These are phyloP conservation scores for Malus sylvestris DNA, from an alignment of 306 rosid species.

Conservation along the genomic window DNA sequence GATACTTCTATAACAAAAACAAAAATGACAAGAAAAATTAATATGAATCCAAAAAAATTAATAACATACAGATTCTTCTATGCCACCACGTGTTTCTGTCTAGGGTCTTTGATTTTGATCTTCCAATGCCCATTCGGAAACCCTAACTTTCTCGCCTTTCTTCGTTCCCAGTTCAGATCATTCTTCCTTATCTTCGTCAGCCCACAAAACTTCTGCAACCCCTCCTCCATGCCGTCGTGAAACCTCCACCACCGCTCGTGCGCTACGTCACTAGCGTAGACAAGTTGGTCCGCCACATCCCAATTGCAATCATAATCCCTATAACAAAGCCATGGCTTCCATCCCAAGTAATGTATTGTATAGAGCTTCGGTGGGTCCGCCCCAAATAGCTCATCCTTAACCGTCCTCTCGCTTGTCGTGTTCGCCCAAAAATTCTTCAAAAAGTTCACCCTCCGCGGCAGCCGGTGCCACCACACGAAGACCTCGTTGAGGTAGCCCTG, in stretches of 20 bases:
- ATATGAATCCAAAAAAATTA: neutral
- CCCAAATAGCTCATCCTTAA: slow-evolving; percentile 59
- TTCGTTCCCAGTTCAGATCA: slow-evolving; percentile 77
- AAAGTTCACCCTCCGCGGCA: slow-evolving; percentile 74
- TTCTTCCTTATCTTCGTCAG: slow-evolving; percentile 51
- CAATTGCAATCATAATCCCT: slow-evolving; percentile 94
- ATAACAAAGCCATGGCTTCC: slow-evolving; percentile 90
- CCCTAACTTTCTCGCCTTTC: slow-evolving; percentile 35
- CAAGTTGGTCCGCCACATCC: slow-evolving; percentile 54
- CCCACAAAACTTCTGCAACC: slow-evolving; percentile 53
- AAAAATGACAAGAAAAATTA: neutral
- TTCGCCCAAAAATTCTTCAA: slow-evolving; percentile 90
- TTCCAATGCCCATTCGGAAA: slow-evolving; percentile 61
- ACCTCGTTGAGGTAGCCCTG: slow-evolving; percentile 89
- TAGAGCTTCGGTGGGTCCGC: slow-evolving; percentile 74
- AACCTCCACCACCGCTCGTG: slow-evolving; percentile 80
- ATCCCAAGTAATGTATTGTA: slow-evolving; percentile 66
- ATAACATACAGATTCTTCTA: neutral
- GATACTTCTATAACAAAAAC: neutral
- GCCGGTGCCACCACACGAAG: slow-evolving; percentile 98
- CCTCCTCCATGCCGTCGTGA: slow-evolving; percentile 49
- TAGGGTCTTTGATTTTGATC: slow-evolving; percentile 70
- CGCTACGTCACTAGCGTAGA: slow-evolving; percentile 89
- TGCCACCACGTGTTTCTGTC: slow-evolving; percentile 52
- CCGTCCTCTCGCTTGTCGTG: slow-evolving; percentile 45